Evolutionary conservation across 306 rosid genomes (phyloP), one percentile per base, ranked within the genome.

Genomic region (Phaseolus lunatus): DNA sequence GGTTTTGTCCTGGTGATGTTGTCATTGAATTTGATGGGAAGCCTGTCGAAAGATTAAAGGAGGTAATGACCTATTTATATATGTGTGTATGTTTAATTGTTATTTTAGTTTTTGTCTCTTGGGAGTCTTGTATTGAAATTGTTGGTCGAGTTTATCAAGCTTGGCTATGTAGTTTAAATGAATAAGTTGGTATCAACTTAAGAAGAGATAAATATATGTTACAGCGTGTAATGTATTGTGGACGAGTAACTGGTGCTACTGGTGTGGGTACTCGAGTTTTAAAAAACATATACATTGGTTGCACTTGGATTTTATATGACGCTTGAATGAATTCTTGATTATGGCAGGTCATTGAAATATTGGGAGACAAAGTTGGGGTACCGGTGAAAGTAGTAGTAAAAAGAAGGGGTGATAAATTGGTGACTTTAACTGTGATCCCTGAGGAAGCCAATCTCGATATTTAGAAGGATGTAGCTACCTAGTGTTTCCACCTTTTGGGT

Each of bases 21-120:
- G 97, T 95, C 43, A 37, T 92, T 76, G 86, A 90, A 70, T 88
- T 95, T 78, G 97, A 95, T 81, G 96, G 96, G 61, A 87, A 89
- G 26, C 85, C 97, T 16, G 97, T 92, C 27, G 85, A 49, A 82
- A 87, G 84, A 80, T 82, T 88, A 59, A 78, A 84, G 9, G 92
- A 95, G 99, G 99, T 92, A 89, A 44, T 49, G 66, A 20, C 20
- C 20, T 24, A 54, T 31, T 16, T 23, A 37, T 37, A 2, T 8
- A 37, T 37, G 0, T 37, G 2, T 37, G 4, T n/a, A n/a, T n/a
- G n/a, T n/a, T n/a, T n/a, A n/a, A 29, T 29, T 4, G 33, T 29
- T 29, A 29, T 29, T 31, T 7, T 31, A 7, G 35, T 31, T 31
- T 31, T 31, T 31, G 35, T 31, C 4, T 31, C 6, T 31, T 31